A percentile compares a stretch with the other conserved stretches of the same genome.
Evolutionary conservation across 441 rosid species (phyloP).

Genomic region (Erysimum cheiri): DNA sequence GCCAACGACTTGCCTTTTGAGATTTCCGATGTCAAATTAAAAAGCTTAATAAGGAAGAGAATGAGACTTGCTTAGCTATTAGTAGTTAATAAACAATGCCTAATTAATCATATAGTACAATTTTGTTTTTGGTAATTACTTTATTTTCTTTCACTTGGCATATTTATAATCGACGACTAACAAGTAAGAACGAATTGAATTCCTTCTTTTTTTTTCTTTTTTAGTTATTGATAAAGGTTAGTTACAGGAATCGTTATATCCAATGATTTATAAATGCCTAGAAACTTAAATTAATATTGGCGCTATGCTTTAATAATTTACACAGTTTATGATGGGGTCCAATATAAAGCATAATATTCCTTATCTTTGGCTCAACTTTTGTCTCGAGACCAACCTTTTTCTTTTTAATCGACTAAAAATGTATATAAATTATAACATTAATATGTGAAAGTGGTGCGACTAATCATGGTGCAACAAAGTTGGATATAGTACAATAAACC

Average conservation of each 20-base stretch:
- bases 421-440: background rate
- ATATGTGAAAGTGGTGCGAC: slow-evolving; percentile 31
- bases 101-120: slow-evolving; percentile 2
- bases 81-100: slow-evolving; percentile 20
- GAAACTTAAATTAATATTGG: slow-evolving; percentile 17
- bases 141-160: background rate
- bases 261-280: slow-evolving; percentile 11
- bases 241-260: slow-evolving; percentile 4
- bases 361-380: slow-evolving; percentile 38
- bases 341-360: slow-evolving; percentile 46
- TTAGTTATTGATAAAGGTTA: too few relatives aligned
- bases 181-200: background rate
- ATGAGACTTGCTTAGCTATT: slow-evolving; percentile 22
- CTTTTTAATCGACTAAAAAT: slow-evolving; percentile 17
- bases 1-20: slow-evolving; percentile 39
- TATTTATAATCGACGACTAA: slow-evolving; percentile 15
- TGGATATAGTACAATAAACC: slow-evolving; percentile 7
- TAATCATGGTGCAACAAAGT: slow-evolving; percentile 37
- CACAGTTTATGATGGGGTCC: slow-evolving; percentile 44
- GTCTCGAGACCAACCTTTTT: slow-evolving; percentile 40
- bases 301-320: slow-evolving; percentile 41
- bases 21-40: slow-evolving; percentile 37
- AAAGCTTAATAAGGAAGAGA: background rate
- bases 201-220: background rate
- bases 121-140: background rate